Conservation (phyloP, 2,329 filamentous ascomycete species). For the Colletotrichum trifolii region DNA sequence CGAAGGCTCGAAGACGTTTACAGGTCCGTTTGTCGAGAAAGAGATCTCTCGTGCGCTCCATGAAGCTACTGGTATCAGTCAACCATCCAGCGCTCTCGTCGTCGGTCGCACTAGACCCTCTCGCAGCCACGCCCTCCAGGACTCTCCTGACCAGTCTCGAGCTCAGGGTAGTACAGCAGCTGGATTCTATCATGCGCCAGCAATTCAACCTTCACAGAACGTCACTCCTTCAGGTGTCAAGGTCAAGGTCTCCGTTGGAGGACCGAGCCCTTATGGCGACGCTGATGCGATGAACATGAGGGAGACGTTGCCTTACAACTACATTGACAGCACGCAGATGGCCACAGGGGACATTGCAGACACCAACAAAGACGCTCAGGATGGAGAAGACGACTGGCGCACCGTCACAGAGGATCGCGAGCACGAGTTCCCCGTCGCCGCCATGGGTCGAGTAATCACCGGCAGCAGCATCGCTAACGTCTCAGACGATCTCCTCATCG, state of each 20-base stretch:
- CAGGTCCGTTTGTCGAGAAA: conserved; percentile 27
- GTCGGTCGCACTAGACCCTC: conserved; percentile 17
- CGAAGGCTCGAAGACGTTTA: conserved; percentile 21
- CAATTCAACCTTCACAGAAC: conserved; percentile 32
- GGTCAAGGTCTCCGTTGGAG: conserved; percentile 23
- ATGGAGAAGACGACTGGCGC: conserved; percentile 35
- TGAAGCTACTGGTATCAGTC: conserved; percentile 26
- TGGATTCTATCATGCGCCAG: conserved; percentile 33
- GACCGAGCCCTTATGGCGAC: background rate
- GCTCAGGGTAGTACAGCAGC: background rate
- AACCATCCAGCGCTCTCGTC: conserved; percentile 34
- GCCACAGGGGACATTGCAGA: conserved; percentile 7
- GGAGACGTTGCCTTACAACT: conserved; percentile 17
- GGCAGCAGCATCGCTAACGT: conserved; percentile 38
- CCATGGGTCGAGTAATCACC: conserved; percentile 31
- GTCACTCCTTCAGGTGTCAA: conserved; percentile 29
- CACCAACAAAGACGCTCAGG: conserved; percentile 2
- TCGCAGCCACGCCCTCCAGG: background rate
- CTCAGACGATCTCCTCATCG: conserved; percentile 26
- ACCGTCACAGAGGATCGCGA: conserved; percentile 35
- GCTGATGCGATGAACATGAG: conserved; percentile 18
- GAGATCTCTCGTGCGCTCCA: conserved; percentile 35
- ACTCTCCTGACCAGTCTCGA: conserved; percentile 5
- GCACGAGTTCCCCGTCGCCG: background rate
- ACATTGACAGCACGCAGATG: conserved; percentile 22